Percentiles rank a stretch among this genome's conserved stretches.
Conservation (phyloP, 345 rosid species). For the Salix viminalis region DNA sequence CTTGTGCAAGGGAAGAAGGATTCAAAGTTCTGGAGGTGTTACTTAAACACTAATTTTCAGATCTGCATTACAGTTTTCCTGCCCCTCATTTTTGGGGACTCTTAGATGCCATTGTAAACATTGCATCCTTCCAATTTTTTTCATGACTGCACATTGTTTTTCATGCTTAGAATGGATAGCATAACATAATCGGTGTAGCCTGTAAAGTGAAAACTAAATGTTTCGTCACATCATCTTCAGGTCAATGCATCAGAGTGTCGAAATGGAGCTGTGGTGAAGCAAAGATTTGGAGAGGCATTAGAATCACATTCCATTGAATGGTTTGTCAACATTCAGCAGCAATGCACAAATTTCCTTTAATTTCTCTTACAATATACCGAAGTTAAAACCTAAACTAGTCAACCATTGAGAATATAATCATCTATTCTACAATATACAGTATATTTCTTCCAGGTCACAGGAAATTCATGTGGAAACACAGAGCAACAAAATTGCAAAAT, state of each 20-base stretch:
- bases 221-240: constrained; percentile 28
- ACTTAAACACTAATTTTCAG: constrained; percentile 12
- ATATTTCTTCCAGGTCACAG: constrained; percentile 52
- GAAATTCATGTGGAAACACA: constrained; percentile 39
- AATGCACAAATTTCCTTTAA: not conserved
- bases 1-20: constrained; percentile 92
- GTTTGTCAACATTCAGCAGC: constrained; percentile 34
- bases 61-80: not conserved
- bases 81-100: not conserved
- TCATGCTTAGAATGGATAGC: not conserved
- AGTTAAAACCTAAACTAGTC: not conserved
- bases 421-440: not conserved
- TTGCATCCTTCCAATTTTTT: not conserved
- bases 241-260: constrained; percentile 86
- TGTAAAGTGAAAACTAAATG: not conserved
- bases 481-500: constrained; percentile 22
- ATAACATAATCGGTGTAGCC: not conserved
- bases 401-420: constrained; percentile 8
- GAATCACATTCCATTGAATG: constrained; percentile 61
- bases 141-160: not conserved
- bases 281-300: constrained; percentile 79
- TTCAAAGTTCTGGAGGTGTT: constrained; percentile 84
- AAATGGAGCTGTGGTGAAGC: constrained; percentile 71
- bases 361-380: constrained; percentile 9
- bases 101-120: not conserved